Conservation (phyloP, 495 filamentous ascomycete genomes). For the Xylaria grammica region DNA sequence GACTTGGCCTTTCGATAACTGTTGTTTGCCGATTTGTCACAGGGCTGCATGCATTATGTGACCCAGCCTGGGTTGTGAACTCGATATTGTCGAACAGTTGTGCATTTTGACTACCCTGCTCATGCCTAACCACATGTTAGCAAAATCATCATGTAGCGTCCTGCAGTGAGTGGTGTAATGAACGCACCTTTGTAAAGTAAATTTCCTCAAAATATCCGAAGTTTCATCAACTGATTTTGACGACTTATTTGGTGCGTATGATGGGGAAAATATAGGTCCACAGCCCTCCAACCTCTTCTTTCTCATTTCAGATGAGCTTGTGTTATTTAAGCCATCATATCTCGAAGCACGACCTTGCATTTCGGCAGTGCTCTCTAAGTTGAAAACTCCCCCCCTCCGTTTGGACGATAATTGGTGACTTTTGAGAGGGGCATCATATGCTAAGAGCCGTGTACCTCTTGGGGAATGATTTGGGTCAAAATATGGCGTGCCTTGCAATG, state of each 20-base stretch:
- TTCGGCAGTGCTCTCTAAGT: constrained; percentile 1
- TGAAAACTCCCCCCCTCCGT: constrained; percentile 30
- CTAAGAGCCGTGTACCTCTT: not conserved
- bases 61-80: constrained; percentile 27
- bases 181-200: not conserved
- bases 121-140: constrained; percentile 2
- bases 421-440: not conserved
- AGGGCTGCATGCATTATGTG: constrained; percentile 13
- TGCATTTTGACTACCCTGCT: constrained; percentile 13
- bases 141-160: not conserved
- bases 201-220: not conserved
- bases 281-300: not conserved
- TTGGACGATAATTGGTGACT: constrained; percentile 24
- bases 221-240: not conserved
- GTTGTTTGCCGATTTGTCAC: constrained; percentile 33
- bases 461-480: not conserved
- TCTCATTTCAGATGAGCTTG: not conserved
- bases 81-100: constrained; percentile 33
- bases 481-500: not conserved
- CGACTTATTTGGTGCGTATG: not conserved
- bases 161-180: not conserved
- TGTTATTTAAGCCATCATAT: not conserved
- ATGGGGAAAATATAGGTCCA: not conserved
- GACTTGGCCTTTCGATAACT: constrained; percentile 27
- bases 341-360: not conserved